Base-by-base conservation (phyloP, 139 green algal genomes). In the Gonium pectorale region DNA sequence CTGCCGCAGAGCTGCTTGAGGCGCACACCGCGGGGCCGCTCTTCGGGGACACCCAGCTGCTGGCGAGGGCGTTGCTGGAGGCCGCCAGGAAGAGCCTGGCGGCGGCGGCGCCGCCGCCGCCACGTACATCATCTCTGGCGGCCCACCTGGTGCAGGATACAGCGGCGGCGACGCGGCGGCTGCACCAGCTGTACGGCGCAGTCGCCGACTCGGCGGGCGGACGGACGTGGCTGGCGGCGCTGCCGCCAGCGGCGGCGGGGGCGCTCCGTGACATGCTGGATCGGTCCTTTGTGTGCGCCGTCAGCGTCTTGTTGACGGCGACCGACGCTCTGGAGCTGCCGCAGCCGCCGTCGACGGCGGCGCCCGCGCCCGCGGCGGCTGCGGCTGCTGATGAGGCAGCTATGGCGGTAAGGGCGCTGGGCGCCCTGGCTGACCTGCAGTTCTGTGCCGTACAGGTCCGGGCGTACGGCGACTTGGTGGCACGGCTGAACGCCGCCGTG, bases 251-350 rank as follows among this genome's bases (percentile, higher is more conserved):
- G 26, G 44, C 63, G 33, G 15, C 64, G 2, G 40, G 41, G 2
- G 27, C 17, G 43, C 49, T 85, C 26, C 63, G 79, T 2, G 79
- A 85, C 26, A 15, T 85, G 11, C 51, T 85, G 22, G 79, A 85
- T 46, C 63, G 79, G n/a, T 5, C 29, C 24, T 85, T 78, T 29
- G 79, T 85, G 11, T 67, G 46, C 19, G 35, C 22, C 19, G 64
- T 75, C 35, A 77, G 79, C 44, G 64, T 78, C 35, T 17, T 60
- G 77, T 13, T 43, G 21, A 33, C n/a, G 43, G 62, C 63, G 19
- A 29, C 29, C 17, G 77, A 37, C 51, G 9, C 24, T 13, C 17
- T 72, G 3, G 17, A 2, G 46, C 52, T 29, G 72, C 52, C 52
- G 74, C 54, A 40, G 73, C 38, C 26, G 40, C 73, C 2, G n/a